Conservation (phyloP, 2,329 filamentous ascomycete genomes). For the Colletotrichum scovillei region DNA sequence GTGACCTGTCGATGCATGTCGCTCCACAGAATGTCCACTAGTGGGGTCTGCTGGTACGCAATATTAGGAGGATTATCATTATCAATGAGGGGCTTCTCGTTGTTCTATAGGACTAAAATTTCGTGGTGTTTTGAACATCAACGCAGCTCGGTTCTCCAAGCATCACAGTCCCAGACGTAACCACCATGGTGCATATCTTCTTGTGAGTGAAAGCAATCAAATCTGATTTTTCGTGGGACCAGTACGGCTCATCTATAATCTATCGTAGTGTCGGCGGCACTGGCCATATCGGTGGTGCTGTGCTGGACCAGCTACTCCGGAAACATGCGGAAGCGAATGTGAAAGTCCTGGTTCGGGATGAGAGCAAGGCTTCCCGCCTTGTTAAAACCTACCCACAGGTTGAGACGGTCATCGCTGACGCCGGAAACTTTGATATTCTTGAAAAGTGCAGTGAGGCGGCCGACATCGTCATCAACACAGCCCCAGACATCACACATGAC, state of each 20-base stretch:
- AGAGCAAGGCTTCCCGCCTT: not conserved
- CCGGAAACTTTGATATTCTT: not conserved
- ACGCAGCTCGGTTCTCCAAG: not conserved
- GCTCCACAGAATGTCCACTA: not conserved
- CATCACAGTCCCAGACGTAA: not conserved
- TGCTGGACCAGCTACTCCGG: not conserved
- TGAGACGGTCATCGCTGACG: not conserved
- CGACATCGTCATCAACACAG: not conserved
- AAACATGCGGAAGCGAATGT: not conserved
- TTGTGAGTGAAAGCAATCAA: not conserved
- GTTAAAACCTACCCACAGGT: not conserved
- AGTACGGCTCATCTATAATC: not conserved
- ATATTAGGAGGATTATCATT: not conserved
- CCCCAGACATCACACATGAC: not conserved
- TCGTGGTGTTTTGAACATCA: not conserved
- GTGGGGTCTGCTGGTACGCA: not conserved
- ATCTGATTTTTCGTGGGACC: not conserved
- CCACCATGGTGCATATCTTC: not conserved
- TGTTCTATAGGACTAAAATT: not conserved
- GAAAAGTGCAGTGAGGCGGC: not conserved
- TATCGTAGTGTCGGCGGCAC: not conserved
- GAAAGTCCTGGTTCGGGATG: not conserved
- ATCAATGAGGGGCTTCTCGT: not conserved
- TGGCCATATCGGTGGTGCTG: not conserved
- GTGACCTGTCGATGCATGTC: not conserved